Percentiles rank a stretch among this genome's conserved stretches.
phyloP scores from a whole-genome alignment of 345 rosid species.

The Aquilaria yunnanensis region DNA sequence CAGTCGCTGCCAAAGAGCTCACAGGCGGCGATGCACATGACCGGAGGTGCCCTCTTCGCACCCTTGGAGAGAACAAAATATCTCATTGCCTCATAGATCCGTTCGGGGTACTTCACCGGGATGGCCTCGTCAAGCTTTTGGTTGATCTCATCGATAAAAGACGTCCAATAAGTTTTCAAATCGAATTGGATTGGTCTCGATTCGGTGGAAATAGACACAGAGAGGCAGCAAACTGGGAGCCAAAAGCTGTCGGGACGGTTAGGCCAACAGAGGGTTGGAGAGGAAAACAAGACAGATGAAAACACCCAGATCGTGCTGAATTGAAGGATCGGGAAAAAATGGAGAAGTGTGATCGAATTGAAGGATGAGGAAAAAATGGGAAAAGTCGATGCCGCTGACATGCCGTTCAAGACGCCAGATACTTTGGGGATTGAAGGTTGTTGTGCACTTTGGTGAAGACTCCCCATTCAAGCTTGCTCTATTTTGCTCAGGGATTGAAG shows the following conservation, averaged over 20 bases:
- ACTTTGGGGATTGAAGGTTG: too few species aligned
- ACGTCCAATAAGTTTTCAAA: constrained; percentile 72
- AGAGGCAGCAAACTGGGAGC: constrained; percentile 31
- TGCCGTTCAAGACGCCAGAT: too few species aligned
- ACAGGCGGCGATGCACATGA: constrained; percentile 89
- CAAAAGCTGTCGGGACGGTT: constrained; percentile 11
- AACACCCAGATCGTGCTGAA: constrained; percentile 20
- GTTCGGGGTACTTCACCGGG: constrained; percentile 54
- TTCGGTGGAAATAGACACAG: constrained; percentile 24
- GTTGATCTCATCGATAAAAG: constrained; percentile 57
- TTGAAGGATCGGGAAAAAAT: too few species aligned
- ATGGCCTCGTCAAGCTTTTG: constrained; percentile 72
- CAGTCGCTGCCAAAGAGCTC: constrained; percentile 85
- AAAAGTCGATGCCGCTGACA: too few species aligned
- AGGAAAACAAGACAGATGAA: constrained; percentile 23
- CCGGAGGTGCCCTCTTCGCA: constrained; percentile 89
- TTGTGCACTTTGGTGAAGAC: too few species aligned
- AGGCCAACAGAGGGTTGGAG: constrained; percentile 18
- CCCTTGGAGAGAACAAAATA: constrained; percentile 81
- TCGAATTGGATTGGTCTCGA: constrained; percentile 48
- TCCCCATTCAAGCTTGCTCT: too few species aligned
- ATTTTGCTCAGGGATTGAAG: too few species aligned
- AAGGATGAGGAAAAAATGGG: too few species aligned
- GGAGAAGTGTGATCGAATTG: too few species aligned
- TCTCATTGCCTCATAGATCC: constrained; percentile 92